Evolutionary conservation across 163 green algal genomes (phyloP), one percentile per base, ranked within the genome.

Genomic region (Scenedesmus sp.): DNA sequence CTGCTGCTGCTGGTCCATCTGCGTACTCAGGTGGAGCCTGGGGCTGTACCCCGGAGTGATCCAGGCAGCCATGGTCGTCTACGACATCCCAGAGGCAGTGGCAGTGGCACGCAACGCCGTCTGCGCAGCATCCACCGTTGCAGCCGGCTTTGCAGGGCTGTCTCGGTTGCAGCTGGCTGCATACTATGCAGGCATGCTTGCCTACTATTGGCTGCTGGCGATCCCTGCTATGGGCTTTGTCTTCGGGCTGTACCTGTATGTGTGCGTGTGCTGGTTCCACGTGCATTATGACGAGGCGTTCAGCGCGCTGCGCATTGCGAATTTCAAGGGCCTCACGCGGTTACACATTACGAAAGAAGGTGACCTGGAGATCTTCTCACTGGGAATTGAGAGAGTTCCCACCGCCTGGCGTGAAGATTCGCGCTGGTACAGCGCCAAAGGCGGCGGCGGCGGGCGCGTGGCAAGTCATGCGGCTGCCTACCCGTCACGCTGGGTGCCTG

Each of bases 261-360:
- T 92, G 2, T 87, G 86, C 84, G 88, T 93, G 64, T 95, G 91
- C 93, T 96, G 92, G 92, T 95, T 96, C 82, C 95, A 97, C 82
- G 94, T 98, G 59, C 97, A 99, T 89, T 99, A 98, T 91, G 97
- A 99, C 85, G 97, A 99, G 94, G 96, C 96, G n/a, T 99, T 99
- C 92, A 96, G 84, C 23, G 93, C 94, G 3, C 93, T 98, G 64
- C 94, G 96, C 84, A 94, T 98, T 23, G 93, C 94, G 4, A 88
- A 90, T 67, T 95, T 95, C 96, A 99, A 99, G 93, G 96, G 94
- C 73, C 96, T 99, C 89, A 94, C 93, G 12, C 95, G 97, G 9
- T 86, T 98, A 60, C 97, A 99, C 94, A 96, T 99, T 90, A 96
- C 91, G 4, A 83, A 67, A 5, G 82, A 92, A 0, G 97, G 97